Conservation (phyloP, 2,329 filamentous ascomycete genomes). For the Aureobasidium sp. region DNA sequence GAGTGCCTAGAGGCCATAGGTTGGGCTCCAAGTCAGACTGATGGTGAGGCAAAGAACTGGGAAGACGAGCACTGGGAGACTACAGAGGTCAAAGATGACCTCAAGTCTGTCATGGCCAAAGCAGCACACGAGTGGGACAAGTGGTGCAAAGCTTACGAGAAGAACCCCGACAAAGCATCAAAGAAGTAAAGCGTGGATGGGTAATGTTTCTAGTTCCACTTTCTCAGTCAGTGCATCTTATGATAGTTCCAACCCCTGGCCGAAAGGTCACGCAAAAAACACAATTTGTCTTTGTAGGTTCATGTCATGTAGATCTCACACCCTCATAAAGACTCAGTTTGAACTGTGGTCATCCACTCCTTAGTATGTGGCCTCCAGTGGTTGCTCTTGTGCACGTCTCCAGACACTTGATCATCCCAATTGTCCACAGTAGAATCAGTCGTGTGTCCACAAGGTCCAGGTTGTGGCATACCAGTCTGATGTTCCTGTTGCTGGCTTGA, state of each 20-base stretch:
- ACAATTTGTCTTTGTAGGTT: neutral
- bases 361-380: neutral
- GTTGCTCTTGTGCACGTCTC: too few relatives aligned
- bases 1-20: constrained; percentile 36
- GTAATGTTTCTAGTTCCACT: neutral
- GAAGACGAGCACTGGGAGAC: constrained; percentile 38
- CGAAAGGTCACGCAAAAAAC: neutral
- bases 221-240: neutral
- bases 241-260: neutral
- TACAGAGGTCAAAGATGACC: constrained; percentile 33
- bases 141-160: constrained; percentile 30
- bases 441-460: neutral
- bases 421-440: neutral
- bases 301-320: too few relatives aligned
- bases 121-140: constrained; percentile 33
- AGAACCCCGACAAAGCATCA: constrained; percentile 31
- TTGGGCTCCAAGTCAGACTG: constrained; percentile 31
- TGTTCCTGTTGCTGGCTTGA: too few relatives aligned
- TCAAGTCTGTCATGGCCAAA: constrained; percentile 31
- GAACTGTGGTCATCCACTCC: neutral
- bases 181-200: constrained; percentile 26
- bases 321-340: neutral
- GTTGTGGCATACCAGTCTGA: too few relatives aligned
- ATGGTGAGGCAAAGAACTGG: constrained; percentile 28
- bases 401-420: too few relatives aligned